Percentiles rank a stretch among this genome's conserved stretches.
These are phyloP conservation scores for Malassezia slooffiae DNA, from an alignment of 1,284 basidiomycete species.

Conservation along the genomic window DNA sequence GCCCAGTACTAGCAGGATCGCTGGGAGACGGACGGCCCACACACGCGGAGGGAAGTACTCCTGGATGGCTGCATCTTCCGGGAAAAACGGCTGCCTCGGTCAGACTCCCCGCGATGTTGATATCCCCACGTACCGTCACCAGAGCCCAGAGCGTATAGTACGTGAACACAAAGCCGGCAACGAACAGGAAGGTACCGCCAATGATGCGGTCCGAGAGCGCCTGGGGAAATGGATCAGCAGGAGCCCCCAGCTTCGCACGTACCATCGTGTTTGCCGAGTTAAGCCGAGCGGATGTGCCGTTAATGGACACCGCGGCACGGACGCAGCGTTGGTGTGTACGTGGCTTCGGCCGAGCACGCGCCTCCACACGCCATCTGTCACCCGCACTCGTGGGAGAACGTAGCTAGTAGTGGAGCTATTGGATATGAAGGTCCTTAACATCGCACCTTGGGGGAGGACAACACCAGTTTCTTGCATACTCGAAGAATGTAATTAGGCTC, in stretches of 20 bases:
- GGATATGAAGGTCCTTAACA: too few species aligned
- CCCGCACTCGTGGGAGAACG: too few species aligned
- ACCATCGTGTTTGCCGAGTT: slow-evolving; percentile 10
- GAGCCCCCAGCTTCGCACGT: background rate
- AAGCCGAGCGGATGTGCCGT: too few species aligned
- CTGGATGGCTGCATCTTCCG: slow-evolving; percentile 61
- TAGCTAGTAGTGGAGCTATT: too few species aligned
- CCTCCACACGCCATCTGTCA: too few species aligned
- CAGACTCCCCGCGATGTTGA: background rate
- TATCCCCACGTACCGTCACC: slow-evolving; percentile 62
- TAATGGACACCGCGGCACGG: too few species aligned
- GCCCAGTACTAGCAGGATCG: slow-evolving; percentile 67
- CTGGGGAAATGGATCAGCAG: slow-evolving; percentile 48
- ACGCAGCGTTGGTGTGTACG: too few species aligned
- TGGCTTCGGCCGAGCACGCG: too few species aligned
- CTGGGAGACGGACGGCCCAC: slow-evolving; percentile 79
- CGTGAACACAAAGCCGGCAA: slow-evolving; percentile 63
- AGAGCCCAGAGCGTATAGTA: slow-evolving; percentile 89
- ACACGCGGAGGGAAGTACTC: slow-evolving; percentile 69
- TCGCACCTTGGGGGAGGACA: too few species aligned
- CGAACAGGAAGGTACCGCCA: slow-evolving; percentile 67
- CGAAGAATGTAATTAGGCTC: too few species aligned
- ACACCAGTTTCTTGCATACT: too few species aligned
- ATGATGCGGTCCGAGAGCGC: slow-evolving; percentile 67
- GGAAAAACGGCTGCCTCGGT: slow-evolving; percentile 67